These are phyloP conservation scores for Fusarium goolgardi DNA, from an alignment of 2,329 filamentous ascomycete genomes.

Conservation along the genomic window DNA sequence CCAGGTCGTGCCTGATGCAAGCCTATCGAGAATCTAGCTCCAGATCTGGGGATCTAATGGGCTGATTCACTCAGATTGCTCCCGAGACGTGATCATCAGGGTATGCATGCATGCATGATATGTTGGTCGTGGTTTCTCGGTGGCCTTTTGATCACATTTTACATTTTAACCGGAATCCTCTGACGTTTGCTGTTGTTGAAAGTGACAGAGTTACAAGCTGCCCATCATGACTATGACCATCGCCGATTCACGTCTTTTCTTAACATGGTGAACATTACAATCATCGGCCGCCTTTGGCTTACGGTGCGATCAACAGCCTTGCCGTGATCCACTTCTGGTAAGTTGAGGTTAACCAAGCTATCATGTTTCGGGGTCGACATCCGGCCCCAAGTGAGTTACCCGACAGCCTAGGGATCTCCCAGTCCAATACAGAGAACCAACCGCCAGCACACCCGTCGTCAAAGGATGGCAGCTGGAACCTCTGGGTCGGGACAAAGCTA, in stretches of 20 bases:
- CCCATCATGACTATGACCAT: neutral
- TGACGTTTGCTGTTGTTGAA: conserved; percentile 17
- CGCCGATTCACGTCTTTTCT: conserved; percentile 16
- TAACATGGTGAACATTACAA: conserved; percentile 10
- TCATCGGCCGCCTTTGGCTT: neutral
- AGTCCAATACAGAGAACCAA: conserved; percentile 4
- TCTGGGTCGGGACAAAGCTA: conserved; percentile 28
- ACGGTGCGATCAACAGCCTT: conserved; percentile 12
- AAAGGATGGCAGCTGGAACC: conserved; percentile 14
- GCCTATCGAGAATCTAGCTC: conserved; percentile 18
- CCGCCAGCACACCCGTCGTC: conserved; percentile 15
- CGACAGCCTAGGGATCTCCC: conserved; percentile 12
- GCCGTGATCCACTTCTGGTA: conserved; percentile 16
- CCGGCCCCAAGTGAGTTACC: conserved; percentile 18
- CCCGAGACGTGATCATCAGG: conserved; percentile 23
- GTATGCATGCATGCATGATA: conserved; percentile 9
- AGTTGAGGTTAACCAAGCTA: conserved; percentile 26
- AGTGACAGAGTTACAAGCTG: conserved; percentile 3
- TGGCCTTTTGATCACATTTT: neutral
- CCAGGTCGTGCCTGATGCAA: conserved; percentile 23
- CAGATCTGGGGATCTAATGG: conserved; percentile 10
- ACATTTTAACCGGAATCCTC: conserved; percentile 1
- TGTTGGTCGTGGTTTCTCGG: neutral
- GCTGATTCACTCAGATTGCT: conserved; percentile 12
- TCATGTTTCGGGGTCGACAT: conserved; percentile 13